phyloP scores from a whole-genome alignment of 495 filamentous ascomycete species.

The Podospora sp. region DNA sequence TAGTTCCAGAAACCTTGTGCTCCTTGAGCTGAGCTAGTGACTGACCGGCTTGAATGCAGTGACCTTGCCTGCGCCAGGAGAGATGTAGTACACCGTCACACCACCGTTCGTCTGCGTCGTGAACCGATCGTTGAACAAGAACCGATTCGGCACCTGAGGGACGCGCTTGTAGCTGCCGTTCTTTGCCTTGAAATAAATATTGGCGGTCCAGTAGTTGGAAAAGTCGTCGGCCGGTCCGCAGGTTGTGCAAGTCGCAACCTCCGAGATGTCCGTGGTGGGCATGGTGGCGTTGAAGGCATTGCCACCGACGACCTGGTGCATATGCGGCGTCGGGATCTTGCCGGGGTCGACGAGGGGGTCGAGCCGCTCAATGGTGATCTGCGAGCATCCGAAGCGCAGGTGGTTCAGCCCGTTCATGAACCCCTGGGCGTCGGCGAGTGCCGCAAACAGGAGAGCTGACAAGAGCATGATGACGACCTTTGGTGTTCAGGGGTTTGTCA shows the following conservation, averaged over 20 bases:
- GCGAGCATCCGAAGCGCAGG: constrained; percentile 38
- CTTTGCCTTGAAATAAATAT: constrained; percentile 44
- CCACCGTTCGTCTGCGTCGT: constrained; percentile 47
- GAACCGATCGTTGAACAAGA: constrained; percentile 47
- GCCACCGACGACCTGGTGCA: constrained; percentile 50
- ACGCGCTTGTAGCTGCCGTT: constrained; percentile 49
- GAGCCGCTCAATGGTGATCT: constrained; percentile 35
- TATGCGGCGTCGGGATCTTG: constrained; percentile 37
- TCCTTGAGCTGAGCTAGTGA: neutral
- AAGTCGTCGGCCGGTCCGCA: constrained; percentile 42
- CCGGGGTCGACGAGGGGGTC: constrained; percentile 43
- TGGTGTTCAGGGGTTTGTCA: neutral
- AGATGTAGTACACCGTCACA: constrained; percentile 50
- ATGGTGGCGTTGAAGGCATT: constrained; percentile 45
- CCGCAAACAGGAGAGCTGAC: constrained; percentile 26
- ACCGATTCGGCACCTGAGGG: constrained; percentile 44
- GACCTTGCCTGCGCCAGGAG: constrained; percentile 41
- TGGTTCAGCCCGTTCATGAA: constrained; percentile 28
- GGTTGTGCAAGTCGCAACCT: constrained; percentile 39
- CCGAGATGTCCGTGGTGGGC: constrained; percentile 36
- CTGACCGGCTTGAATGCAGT: constrained; percentile 50
- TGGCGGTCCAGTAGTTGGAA: constrained; percentile 51
- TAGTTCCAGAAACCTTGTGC: neutral
- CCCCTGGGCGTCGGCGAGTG: constrained; percentile 24
- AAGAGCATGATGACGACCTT: constrained; percentile 22